A percentile compares a stretch with the other conserved stretches of the same genome.
Evolutionary conservation across 768 basidiomycete genomes (phyloP).

Genomic region (Kwoniella shandongensis): DNA sequence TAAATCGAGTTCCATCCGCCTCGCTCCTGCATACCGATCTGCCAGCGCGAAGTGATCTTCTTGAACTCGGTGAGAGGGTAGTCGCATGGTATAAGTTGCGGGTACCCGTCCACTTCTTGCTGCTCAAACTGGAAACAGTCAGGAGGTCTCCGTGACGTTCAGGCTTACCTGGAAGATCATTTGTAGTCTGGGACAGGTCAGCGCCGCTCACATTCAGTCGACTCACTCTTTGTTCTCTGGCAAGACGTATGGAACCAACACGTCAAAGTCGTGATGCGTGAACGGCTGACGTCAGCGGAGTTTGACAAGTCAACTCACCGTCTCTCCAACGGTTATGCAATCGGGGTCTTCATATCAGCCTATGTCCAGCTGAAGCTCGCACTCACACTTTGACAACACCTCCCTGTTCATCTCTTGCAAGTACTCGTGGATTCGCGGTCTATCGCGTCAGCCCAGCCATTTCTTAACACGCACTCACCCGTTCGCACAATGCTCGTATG

Average conservation of each 20-base stretch:
- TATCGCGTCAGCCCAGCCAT: neutral
- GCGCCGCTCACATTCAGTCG: slow-evolving; percentile 15
- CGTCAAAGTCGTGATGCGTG: slow-evolving; percentile 8
- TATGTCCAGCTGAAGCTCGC: neutral
- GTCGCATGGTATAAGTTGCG: neutral
- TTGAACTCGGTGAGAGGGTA: slow-evolving; percentile 63
- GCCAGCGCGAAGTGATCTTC: slow-evolving; percentile 59
- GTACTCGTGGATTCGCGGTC: slow-evolving; percentile 65
- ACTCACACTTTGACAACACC: slow-evolving; percentile 61
- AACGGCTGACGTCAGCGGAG: neutral
- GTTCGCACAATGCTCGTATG: slow-evolving; percentile 60
- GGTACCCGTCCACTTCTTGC: slow-evolving; percentile 46
- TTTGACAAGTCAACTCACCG: neutral
- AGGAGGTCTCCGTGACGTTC: slow-evolving; percentile 55
- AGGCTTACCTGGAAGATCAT: slow-evolving; percentile 4
- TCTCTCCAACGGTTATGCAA: slow-evolving; percentile 3
- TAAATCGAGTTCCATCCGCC: slow-evolving; percentile 62
- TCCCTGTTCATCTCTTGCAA: slow-evolving; percentile 65
- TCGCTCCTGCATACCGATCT: slow-evolving; percentile 60
- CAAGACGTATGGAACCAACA: neutral
- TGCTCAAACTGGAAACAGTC: slow-evolving; percentile 42
- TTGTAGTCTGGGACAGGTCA: slow-evolving; percentile 10
- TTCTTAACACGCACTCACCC: slow-evolving; percentile 49
- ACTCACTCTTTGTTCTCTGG: slow-evolving; percentile 29
- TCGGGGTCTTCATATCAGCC: neutral